These are phyloP conservation scores for Rhynchospora tenuis DNA, from an alignment of 176 grass and related monocot species.

Conservation along the genomic window DNA sequence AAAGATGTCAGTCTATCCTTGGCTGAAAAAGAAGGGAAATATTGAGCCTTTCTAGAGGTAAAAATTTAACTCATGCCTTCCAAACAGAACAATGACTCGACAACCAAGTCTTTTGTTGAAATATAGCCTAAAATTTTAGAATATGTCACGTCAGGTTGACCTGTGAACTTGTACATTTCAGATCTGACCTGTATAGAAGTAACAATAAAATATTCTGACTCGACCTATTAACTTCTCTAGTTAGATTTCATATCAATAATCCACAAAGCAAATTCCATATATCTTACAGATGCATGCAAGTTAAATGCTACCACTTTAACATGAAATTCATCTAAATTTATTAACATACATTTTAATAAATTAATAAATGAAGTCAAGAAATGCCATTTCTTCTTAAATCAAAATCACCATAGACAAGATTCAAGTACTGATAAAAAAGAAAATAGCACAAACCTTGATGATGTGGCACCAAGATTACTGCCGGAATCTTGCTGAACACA, in stretches of 20 bases:
- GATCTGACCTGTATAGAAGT: neutral
- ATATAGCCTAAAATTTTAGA: neutral
- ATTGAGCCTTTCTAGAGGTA: neutral
- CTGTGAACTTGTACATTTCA: neutral
- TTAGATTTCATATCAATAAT: too few relatives aligned
- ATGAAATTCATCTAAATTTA: too few relatives aligned
- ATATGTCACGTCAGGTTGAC: neutral
- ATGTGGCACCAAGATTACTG: slow-evolving; percentile 25
- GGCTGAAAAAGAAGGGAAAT: too few relatives aligned
- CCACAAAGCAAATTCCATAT: too few relatives aligned
- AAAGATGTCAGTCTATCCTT: too few relatives aligned
- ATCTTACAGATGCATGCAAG: too few relatives aligned
- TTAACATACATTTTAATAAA: too few relatives aligned
- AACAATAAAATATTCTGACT: neutral
- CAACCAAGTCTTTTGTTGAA: neutral
- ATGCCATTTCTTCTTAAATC: too few relatives aligned
- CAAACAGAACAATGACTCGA: neutral
- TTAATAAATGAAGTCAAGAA: too few relatives aligned
- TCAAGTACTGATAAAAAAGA: neutral
- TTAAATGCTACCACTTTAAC: too few relatives aligned
- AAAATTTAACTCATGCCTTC: neutral
- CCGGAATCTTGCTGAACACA: slow-evolving; percentile 28
- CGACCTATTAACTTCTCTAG: too few relatives aligned
- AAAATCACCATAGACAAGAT: neutral
- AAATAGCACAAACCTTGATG: slow-evolving; percentile 23